Percentiles rank a stretch among this genome's conserved stretches.
These are phyloP conservation scores for Chrysosporium keratinophilum DNA, from an alignment of 2,329 filamentous ascomycete genomes.

Conservation along the genomic window DNA sequence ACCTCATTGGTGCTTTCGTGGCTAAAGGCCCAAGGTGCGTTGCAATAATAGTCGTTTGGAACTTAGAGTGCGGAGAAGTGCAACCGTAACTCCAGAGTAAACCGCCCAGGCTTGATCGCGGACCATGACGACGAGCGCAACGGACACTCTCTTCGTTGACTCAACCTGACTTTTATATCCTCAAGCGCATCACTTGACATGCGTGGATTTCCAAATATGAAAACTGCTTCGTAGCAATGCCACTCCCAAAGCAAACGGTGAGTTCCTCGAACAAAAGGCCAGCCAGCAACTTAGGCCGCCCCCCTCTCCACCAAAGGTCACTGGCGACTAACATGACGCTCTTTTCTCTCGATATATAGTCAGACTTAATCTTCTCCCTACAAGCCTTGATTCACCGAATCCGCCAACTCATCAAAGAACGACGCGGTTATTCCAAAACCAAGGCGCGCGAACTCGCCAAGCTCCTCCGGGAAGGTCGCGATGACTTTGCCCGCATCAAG, in stretches of 20 bases:
- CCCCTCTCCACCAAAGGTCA: neutral
- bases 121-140: neutral
- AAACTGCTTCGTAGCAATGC: conserved; percentile 10
- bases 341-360: conserved; percentile 8
- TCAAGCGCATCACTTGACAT: neutral
- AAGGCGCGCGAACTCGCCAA: conserved; percentile 20
- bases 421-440: conserved; percentile 18
- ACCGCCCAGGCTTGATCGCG: no score
- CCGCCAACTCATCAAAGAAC: conserved; percentile 20
- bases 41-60: no score
- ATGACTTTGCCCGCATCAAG: conserved; percentile 20
- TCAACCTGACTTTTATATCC: neutral
- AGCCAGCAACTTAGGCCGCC: neutral
- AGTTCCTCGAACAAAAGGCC: neutral
- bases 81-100: no score
- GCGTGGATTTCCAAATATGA: neutral
- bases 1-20: no score
- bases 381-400: conserved; percentile 18
- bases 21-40: no score
- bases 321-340: neutral
- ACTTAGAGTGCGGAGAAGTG: no score
- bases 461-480: conserved; percentile 18
- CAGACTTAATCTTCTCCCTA: conserved; percentile 18
- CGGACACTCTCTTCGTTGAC: neutral
- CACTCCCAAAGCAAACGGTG: conserved; percentile 18